Percentiles rank a stretch among this genome's conserved stretches.
Conservation (phyloP, 495 filamentous ascomycete genomes). For the Annulohypoxylon moriforme region DNA sequence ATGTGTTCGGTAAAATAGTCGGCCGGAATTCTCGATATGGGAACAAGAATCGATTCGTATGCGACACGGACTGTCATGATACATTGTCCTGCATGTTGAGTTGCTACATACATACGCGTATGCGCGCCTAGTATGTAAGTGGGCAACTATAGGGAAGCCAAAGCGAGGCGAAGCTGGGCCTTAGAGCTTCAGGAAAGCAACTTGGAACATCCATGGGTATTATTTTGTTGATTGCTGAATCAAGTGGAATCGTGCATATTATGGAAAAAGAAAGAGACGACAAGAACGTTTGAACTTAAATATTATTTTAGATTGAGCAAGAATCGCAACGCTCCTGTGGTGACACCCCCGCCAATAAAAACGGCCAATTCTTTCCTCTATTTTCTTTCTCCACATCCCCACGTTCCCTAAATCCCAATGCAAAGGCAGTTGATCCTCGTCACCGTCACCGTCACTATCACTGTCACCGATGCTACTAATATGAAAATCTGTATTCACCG, state of each 20-base stretch:
- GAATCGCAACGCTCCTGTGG: not conserved
- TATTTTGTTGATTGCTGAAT: not conserved
- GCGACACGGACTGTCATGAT: slow-evolving; percentile 7
- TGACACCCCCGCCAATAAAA: not conserved
- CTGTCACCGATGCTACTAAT: not conserved
- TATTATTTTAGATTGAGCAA: not conserved
- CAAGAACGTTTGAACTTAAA: not conserved
- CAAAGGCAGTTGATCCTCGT: not conserved
- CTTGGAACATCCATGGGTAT: not conserved
- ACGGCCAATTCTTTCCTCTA: not conserved
- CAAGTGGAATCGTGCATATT: not conserved
- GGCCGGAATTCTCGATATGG: not conserved
- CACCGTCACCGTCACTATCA: not conserved
- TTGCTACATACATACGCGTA: not conserved
- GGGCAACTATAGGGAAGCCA: not conserved
- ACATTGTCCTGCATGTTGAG: not conserved
- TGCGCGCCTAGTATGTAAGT: not conserved
- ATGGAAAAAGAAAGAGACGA: slow-evolving; percentile 11
- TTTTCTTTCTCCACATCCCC: slow-evolving; percentile 9
- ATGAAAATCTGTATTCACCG: not conserved
- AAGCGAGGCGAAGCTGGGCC: not conserved
- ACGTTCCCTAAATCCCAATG: not conserved
- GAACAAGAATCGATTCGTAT: slow-evolving; percentile 10
- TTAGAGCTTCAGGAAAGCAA: not conserved
- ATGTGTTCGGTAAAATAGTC: not conserved